Percentiles rank a stretch among this genome's conserved stretches.
Conservation (phyloP, 2,329 filamentous ascomycete genomes). For the Exophiala lecanii-corni region DNA sequence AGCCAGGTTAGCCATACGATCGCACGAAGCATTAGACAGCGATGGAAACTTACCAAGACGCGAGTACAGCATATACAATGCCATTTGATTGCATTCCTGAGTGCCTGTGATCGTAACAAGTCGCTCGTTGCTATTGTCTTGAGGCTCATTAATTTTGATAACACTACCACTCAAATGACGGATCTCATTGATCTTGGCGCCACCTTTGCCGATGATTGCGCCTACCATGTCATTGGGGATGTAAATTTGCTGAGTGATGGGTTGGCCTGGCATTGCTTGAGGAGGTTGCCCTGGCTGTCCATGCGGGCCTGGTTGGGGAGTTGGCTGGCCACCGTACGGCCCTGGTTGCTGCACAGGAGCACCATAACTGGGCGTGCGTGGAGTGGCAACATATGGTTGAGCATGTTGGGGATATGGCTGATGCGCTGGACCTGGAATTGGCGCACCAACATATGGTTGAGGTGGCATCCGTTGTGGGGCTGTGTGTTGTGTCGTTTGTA, state of each 20-base stretch:
- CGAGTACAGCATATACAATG: slow-evolving; percentile 98
- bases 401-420: slow-evolving; percentile 40
- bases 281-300: slow-evolving; percentile 64
- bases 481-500: slow-evolving; percentile 65
- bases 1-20: slow-evolving; percentile 9
- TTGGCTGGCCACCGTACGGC: slow-evolving; percentile 55
- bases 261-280: slow-evolving; percentile 70
- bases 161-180: slow-evolving; percentile 94
- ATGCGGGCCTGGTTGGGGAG: slow-evolving; percentile 56
- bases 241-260: slow-evolving; percentile 95
- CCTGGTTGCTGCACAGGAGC: slow-evolving; percentile 74
- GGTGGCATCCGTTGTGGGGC: slow-evolving; percentile 71
- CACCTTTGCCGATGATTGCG: slow-evolving; percentile 97
- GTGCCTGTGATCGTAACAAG: slow-evolving; percentile 96
- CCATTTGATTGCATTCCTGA: slow-evolving; percentile 98
- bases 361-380: slow-evolving; percentile 68
- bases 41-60: slow-evolving; percentile 69
- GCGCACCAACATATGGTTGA: slow-evolving; percentile 57
- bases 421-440: slow-evolving; percentile 62
- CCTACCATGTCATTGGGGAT: slow-evolving; percentile 99
- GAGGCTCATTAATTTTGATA: slow-evolving; percentile 99
- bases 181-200: slow-evolving; percentile 99
- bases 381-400: slow-evolving; percentile 74
- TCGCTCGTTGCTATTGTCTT: slow-evolving; percentile 97
- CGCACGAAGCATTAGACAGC: slow-evolving; percentile 27